These are phyloP conservation scores for Fusarium sp. DNA, from an alignment of 2,329 filamentous ascomycete species.

Conservation along the genomic window DNA sequence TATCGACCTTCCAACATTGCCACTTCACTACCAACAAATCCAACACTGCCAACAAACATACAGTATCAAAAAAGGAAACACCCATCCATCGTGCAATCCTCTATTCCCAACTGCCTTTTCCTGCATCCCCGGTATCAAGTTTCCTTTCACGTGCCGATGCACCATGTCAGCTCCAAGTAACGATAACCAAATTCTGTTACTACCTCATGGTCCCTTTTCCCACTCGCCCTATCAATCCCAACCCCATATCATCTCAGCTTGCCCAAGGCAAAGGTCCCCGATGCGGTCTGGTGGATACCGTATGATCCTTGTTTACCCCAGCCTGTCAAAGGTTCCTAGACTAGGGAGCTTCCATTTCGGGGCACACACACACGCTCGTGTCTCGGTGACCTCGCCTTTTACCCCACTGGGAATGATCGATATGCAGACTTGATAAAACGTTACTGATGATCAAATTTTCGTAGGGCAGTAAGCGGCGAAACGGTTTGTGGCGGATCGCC, in stretches of 20 bases:
- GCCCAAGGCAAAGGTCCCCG: neutral
- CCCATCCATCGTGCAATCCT: neutral
- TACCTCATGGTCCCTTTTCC: neutral
- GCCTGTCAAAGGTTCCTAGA: slow-evolving; percentile 37
- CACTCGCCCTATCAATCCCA: slow-evolving; percentile 14
- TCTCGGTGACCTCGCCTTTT: neutral
- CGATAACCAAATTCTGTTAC: neutral
- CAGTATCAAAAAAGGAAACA: neutral
- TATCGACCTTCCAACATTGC: neutral
- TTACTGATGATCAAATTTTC: neutral
- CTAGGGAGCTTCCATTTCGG: slow-evolving; percentile 33
- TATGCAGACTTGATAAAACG: neutral
- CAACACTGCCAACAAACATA: neutral
- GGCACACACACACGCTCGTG: neutral
- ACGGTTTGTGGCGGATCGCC: neutral
- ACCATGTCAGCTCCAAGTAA: neutral
- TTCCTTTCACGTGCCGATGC: neutral
- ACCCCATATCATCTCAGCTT: neutral
- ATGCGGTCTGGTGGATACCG: neutral
- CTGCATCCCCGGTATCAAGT: neutral
- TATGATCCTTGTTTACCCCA: slow-evolving; percentile 15
- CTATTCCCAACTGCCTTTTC: neutral
- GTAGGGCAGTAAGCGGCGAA: neutral
- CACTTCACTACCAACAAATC: neutral
- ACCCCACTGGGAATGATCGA: slow-evolving; percentile 6